phyloP scores from a whole-genome alignment of 495 filamentous ascomycete genomes.

The Endocarpon pusillum region DNA sequence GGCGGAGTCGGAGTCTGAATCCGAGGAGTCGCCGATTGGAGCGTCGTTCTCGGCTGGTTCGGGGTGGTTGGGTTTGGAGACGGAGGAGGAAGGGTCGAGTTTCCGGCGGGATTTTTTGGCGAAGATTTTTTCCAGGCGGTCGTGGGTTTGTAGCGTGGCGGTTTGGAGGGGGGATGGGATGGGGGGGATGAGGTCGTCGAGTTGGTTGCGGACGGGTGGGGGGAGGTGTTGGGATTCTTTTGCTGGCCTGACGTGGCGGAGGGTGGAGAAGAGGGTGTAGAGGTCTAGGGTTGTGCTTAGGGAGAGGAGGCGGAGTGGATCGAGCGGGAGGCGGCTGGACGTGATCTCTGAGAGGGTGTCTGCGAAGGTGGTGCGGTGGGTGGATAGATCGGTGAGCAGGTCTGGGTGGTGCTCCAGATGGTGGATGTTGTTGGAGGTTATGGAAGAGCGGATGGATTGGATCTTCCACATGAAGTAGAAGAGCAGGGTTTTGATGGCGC shows the following conservation, averaged over 20 bases:
- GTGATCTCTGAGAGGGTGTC: slow-evolving; percentile 49
- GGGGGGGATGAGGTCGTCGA: slow-evolving; percentile 40
- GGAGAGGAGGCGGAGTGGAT: slow-evolving; percentile 60
- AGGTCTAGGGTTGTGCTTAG: slow-evolving; percentile 63
- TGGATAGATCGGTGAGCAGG: slow-evolving; percentile 17
- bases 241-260: slow-evolving; percentile 32
- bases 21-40: slow-evolving; percentile 27
- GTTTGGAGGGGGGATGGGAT: slow-evolving; percentile 35
- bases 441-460: slow-evolving; percentile 25
- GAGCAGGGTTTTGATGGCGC: slow-evolving; percentile 51
- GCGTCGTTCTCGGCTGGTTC: slow-evolving; percentile 50
- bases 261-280: slow-evolving; percentile 58
- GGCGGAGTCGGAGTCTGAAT: slow-evolving; percentile 16
- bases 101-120: slow-evolving; percentile 50
- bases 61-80: neutral
- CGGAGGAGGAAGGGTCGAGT: slow-evolving; percentile 28
- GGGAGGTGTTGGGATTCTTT: slow-evolving; percentile 30
- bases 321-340: slow-evolving; percentile 35
- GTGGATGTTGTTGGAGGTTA: slow-evolving; percentile 26
- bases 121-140: slow-evolving; percentile 52
- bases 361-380: slow-evolving; percentile 32
- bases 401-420: too few species aligned
- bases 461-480: slow-evolving; percentile 97
- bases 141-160: slow-evolving; percentile 56
- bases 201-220: slow-evolving; percentile 38